A percentile compares a stretch with the other conserved stretches of the same genome.
Conservation (phyloP, 768 basidiomycete genomes). For the Serpula lacrymans region DNA sequence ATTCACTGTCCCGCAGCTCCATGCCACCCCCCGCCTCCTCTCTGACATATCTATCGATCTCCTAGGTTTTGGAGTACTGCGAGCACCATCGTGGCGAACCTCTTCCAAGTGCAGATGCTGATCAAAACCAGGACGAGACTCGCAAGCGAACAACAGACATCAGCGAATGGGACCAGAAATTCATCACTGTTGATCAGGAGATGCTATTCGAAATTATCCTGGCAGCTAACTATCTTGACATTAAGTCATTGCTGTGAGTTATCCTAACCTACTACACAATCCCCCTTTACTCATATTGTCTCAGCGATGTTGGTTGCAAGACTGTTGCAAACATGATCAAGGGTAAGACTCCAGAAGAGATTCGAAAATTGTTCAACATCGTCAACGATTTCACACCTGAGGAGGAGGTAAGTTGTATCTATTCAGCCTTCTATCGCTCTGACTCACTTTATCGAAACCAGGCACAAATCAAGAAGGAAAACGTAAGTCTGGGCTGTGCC, state of each 20-base stretch:
- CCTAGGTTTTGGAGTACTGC: conserved; percentile 96
- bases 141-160: conserved; percentile 99
- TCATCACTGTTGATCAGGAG: conserved; percentile 98
- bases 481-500: conserved; percentile 55
- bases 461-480: conserved; percentile 99
- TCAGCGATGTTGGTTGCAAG: conserved; percentile 95
- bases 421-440: conserved; percentile 4
- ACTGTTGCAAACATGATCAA: conserved; percentile 99
- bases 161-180: conserved; percentile 99
- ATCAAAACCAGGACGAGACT: conserved; percentile 85
- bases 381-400: conserved; percentile 98
- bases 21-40: conserved; percentile 3
- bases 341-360: conserved; percentile 99
- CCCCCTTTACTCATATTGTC: conserved; percentile 1
- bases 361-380: conserved; percentile 97
- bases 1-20: background rate
- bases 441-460: conserved; percentile 25
- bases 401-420: conserved; percentile 71
- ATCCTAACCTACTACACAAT: background rate
- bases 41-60: conserved; percentile 3
- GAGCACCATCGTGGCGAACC: conserved; percentile 98
- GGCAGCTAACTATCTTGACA: conserved; percentile 99
- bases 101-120: conserved; percentile 80
- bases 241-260: conserved; percentile 93
- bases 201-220: conserved; percentile 99